Evolutionary conservation across 257 asterid species (phyloP), one percentile per base, ranked within the genome.

Genomic region (Solanum bulbocastanum): DNA sequence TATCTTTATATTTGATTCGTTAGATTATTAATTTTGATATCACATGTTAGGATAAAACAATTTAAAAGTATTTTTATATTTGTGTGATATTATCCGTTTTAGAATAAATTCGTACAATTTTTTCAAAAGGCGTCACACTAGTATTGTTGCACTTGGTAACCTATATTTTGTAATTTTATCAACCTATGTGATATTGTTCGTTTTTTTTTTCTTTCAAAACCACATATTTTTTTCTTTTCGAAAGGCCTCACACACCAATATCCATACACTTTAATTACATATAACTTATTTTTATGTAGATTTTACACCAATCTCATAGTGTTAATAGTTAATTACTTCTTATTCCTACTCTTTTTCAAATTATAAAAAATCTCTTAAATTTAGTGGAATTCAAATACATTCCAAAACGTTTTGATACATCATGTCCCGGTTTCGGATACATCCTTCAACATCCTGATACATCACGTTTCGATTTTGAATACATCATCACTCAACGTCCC

Each of bases 391-490:
- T 3, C 1, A 1, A 11, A 56, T 56, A 56, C 6, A 46, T 4
- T 6, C 5, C 56, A 13, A 13, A 40, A 40, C 6, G 37, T 35
- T 3, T 5, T 4, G 37, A 40, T 40, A 40, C 12, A 40, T 40
- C 44, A 7, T 4, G 1, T 40, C 0, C 12, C 12, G 1, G 0
- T 40, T 40, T 40, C 10, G 3, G 13, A 40, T 40, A 40, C 12
- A 40, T 40, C 9, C 3, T 6, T 6, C 23, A 16, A 16, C 1
- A 2, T 56, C 3, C 20, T 0, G 8, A 49, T 49, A 49, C 8
- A 14, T 46, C 56, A 0, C 0, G 0, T 56, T 2, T 6, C 10
- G 1, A 0, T 56, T 56, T 3, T 0, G 0, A 0, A 56, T 22
- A 52, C 1, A 52, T 52, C n/a, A 35, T 32, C 30, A 30, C 30